Evolutionary conservation across 108 stramenopile genomes (phyloP).

Genomic region (Pseudonitzschia multistriata): DNA sequence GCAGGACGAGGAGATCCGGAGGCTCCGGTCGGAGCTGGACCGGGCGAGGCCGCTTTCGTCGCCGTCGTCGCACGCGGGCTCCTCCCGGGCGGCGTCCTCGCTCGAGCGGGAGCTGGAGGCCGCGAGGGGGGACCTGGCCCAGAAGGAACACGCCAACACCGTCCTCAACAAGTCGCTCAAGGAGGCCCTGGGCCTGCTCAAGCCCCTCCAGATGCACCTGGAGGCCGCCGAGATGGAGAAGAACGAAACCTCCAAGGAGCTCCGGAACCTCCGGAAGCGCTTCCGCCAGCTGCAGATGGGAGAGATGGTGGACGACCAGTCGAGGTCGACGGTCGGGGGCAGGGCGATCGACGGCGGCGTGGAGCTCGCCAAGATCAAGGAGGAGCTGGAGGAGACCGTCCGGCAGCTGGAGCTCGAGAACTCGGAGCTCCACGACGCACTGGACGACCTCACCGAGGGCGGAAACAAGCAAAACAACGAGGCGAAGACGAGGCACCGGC

Average conservation of each 20-base stretch:
- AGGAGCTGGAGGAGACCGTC: conserved; percentile 43
- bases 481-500: conserved; percentile 29
- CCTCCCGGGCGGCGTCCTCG: neutral
- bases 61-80: too few relatives aligned
- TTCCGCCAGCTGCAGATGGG: conserved; percentile 34
- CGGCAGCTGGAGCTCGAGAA: conserved; percentile 49
- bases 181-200: conserved; percentile 50
- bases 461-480: conserved; percentile 26
- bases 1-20: conserved; percentile 12
- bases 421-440: conserved; percentile 48
- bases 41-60: too few relatives aligned
- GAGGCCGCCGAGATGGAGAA: conserved; percentile 58
- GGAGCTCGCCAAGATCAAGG: conserved; percentile 25
- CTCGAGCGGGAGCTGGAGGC: conserved; percentile 26
- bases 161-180: conserved; percentile 50
- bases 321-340: conserved; percentile 12
- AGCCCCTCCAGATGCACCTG: conserved; percentile 51
- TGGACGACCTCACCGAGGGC: conserved; percentile 40
- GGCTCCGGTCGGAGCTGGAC: neutral
- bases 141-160: conserved; percentile 35
- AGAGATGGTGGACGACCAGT: conserved; percentile 29
- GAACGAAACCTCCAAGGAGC: conserved; percentile 37
- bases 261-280: conserved; percentile 36
- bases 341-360: conserved; percentile 17
- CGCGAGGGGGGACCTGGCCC: conserved; percentile 26